These are phyloP conservation scores for Chlamydomonas sp. DNA, from an alignment of 139 green algal species.

Conservation along the genomic window DNA sequence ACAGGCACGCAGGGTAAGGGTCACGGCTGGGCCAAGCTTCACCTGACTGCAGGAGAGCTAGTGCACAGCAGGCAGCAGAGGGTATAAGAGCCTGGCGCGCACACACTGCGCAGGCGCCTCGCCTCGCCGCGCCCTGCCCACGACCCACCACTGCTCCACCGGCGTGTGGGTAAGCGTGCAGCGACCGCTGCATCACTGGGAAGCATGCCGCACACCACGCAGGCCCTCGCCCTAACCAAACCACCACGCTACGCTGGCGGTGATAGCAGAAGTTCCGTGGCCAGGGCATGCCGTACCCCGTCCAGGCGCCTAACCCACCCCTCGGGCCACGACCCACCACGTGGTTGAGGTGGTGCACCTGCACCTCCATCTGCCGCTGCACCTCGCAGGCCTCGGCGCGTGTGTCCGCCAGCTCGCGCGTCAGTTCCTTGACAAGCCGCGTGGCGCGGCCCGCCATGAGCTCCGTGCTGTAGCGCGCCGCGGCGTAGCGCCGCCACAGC, in stretches of 20 bases:
- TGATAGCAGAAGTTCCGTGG: background rate
- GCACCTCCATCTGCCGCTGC: background rate
- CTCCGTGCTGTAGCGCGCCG: conserved; percentile 21
- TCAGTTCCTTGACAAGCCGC: conserved; percentile 28
- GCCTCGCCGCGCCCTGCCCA: too few relatives aligned
- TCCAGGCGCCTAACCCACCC: background rate
- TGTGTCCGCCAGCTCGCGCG: background rate
- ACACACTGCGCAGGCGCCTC: background rate
- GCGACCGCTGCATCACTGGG: background rate
- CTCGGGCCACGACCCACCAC: background rate
- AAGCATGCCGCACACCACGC: too few relatives aligned
- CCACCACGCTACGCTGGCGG: too few relatives aligned
- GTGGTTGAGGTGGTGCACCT: background rate
- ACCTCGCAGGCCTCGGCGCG: conserved; percentile 2
- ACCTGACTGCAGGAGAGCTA: background rate
- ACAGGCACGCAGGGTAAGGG: too few relatives aligned
- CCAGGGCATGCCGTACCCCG: background rate
- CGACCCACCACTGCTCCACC: background rate
- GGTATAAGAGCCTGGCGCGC: background rate
- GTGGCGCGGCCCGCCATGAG: conserved; percentile 30
- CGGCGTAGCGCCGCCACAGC: conserved; percentile 34
- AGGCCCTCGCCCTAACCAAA: too few relatives aligned
- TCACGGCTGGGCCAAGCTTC: background rate
- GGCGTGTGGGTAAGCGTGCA: background rate
- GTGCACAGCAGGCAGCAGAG: background rate